Evolutionary conservation across 2,329 filamentous ascomycete genomes (phyloP), one percentile per base, ranked within the genome.

Genomic region (Scedosporium minutisporum): DNA sequence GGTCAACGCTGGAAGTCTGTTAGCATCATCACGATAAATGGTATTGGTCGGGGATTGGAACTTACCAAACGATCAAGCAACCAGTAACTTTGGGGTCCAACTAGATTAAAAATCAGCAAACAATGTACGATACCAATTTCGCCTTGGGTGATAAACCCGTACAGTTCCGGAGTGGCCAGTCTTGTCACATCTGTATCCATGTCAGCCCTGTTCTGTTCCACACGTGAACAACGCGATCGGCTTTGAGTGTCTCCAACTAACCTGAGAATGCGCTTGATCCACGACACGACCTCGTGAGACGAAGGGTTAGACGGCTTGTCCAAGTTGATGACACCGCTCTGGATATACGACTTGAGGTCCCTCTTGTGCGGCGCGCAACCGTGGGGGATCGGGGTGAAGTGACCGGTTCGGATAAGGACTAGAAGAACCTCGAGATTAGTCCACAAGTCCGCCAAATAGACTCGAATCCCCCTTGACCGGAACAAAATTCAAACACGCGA

Each of bases 71-170:
- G 73, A 96, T 96, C 74, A 96, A 80, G 77, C 92, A 96, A 70
- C 93, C 93, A 58, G 93, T 99, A 72, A 99, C 95, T 80, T 97
- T 97, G 73, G 93, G 93, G 75, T 99, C 95, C 71, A 99, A 89
- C 65, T 62, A 51, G 42, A 27, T n/a, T 4, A 25, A 59, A 16
- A 33, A 46, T 61, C 25, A 61, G 59, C 41, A 61, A 33, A 41
- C n/a, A n/a, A 21, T 23, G 21, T 1, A 25, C 25, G 3, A 6
- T 6, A 21, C 6, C 29, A 38, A 12, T 16, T 57, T 57, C 21
- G 21, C 59, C 4, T 33, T 12, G 44, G 14, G 5, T 9, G 21
- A 23, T 12, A 9, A 25, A 55, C 18, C 33, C 60, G 25, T 62
- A 62, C 57, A 57, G 95, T 99, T 75, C 95, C 95, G 69, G 92